These are phyloP conservation scores for Somion occarium DNA, from an alignment of 1,284 basidiomycete genomes.

Conservation along the genomic window DNA sequence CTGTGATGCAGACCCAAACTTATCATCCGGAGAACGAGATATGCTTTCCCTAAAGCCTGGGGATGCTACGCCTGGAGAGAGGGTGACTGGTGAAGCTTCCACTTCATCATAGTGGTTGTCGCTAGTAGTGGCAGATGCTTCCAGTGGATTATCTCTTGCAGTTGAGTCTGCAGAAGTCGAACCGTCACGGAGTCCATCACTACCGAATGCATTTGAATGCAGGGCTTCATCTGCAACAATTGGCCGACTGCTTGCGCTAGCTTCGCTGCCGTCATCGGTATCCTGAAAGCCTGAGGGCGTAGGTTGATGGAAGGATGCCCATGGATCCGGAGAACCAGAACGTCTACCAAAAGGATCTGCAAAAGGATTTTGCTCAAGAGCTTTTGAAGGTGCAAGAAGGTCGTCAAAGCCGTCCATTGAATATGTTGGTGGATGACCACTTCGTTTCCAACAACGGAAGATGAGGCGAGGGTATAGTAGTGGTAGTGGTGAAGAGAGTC, in stretches of 20 bases:
- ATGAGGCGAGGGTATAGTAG: background rate
- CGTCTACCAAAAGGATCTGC: conserved; percentile 67
- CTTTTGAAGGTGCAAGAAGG: conserved; percentile 59
- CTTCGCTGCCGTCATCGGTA: conserved; percentile 30
- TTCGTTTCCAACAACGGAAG: background rate
- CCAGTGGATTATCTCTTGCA: conserved; percentile 36
- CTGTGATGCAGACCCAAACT: conserved; percentile 20
- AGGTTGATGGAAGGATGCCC: conserved; percentile 44
- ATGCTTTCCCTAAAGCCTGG: conserved; percentile 29
- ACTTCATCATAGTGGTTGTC: conserved; percentile 31
- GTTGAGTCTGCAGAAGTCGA: conserved; percentile 1
- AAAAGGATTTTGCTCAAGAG: conserved; percentile 71
- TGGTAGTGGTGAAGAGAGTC: background rate
- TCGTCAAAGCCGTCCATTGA: conserved; percentile 62
- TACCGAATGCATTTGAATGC: background rate
- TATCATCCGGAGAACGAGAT: conserved; percentile 20
- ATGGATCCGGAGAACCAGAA: conserved; percentile 72
- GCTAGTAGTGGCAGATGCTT: conserved; percentile 36
- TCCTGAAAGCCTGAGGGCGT: conserved; percentile 15
- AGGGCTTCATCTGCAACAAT: conserved; percentile 20
- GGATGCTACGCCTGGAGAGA: conserved; percentile 9
- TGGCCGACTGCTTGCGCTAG: conserved; percentile 26
- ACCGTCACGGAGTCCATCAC: too few relatives aligned
- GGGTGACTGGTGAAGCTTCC: conserved; percentile 9
- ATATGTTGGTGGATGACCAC: background rate